Evolutionary conservation across 2,329 filamentous ascomycete species (phyloP).

Genomic region (Talaromyces islandicus): DNA sequence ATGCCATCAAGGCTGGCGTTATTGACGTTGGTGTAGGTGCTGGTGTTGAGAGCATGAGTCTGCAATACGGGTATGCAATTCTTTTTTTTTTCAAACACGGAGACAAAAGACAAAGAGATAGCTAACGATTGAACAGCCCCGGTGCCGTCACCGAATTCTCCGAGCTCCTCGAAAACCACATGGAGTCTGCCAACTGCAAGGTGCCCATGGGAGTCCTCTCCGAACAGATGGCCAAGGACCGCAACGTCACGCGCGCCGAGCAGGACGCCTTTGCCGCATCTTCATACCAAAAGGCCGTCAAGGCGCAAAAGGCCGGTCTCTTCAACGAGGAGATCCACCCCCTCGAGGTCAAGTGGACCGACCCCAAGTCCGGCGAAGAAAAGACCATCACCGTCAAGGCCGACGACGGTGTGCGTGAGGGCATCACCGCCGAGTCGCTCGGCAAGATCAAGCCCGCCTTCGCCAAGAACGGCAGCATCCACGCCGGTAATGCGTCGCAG

Average conservation of each 20-base stretch:
- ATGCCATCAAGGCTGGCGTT: conserved; percentile 85
- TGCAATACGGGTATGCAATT: conserved; percentile 70
- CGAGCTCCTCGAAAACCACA: conserved; percentile 73
- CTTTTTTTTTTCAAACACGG: not conserved
- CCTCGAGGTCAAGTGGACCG: conserved; percentile 77
- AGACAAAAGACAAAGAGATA: not conserved
- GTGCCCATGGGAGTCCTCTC: conserved; percentile 93
- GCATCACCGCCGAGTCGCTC: conserved; percentile 83
- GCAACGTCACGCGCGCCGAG: conserved; percentile 60
- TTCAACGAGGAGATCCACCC: conserved; percentile 90
- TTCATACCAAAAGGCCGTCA: conserved; percentile 83
- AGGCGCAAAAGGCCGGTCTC: conserved; percentile 80
- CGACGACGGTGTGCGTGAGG: conserved; percentile 81
- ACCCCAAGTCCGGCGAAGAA: conserved; percentile 83
- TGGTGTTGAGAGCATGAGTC: conserved; percentile 93
- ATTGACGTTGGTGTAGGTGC: conserved; percentile 93
- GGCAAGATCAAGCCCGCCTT: conserved; percentile 87
- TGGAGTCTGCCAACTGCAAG: conserved; percentile 89
- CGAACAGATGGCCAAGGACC: conserved; percentile 89
- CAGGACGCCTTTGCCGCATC: conserved; percentile 94
- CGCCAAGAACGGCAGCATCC: conserved; percentile 84
- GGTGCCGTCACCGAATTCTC: conserved; percentile 88
- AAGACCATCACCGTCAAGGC: conserved; percentile 74
- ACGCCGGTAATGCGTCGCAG: conserved; percentile 93
- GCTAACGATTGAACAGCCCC: conserved; percentile 47